A percentile compares a stretch with the other conserved stretches of the same genome.
phyloP scores from a whole-genome alignment of 164 flowering plant species.

The Piper longum region DNA sequence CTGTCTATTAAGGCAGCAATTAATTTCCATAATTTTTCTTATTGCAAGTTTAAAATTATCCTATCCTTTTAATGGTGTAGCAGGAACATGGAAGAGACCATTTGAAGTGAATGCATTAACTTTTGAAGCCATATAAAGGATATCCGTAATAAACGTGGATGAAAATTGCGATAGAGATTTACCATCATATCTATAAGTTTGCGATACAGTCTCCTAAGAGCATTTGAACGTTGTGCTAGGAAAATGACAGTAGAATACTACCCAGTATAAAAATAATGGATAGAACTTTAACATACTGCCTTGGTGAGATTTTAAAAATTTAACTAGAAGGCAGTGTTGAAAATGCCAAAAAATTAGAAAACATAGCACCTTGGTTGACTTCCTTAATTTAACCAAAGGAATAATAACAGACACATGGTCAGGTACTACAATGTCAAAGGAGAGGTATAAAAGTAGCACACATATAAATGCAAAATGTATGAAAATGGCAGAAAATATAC shows the following conservation, averaged over 20 bases:
- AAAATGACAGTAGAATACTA: conserved; percentile 93
- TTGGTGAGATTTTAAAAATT: neutral
- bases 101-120: no score
- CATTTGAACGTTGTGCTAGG: conserved; percentile 83
- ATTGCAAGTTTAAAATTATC: no score
- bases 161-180: neutral
- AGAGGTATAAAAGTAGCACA: conserved; percentile 56
- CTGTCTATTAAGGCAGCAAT: no score
- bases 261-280: conserved; percentile 24
- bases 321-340: neutral
- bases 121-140: no score
- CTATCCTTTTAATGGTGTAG: no score
- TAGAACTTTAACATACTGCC: neutral
- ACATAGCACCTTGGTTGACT: conserved; percentile 46
- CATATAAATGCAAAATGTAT: conserved; percentile 88
- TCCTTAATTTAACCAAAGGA: conserved; percentile 65
- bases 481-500: conserved; percentile 77
- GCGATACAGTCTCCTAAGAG: conserved; percentile 69
- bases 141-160: neutral
- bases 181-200: conserved; percentile 78
- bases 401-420: conserved; percentile 91
- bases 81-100: no score
- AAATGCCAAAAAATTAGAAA: neutral
- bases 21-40: no score
- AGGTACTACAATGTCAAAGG: conserved; percentile 67